Percentiles rank a stretch among this genome's conserved stretches.
Conservation (phyloP, 2,329 filamentous ascomycete species). For the Beauveria sp. region DNA sequence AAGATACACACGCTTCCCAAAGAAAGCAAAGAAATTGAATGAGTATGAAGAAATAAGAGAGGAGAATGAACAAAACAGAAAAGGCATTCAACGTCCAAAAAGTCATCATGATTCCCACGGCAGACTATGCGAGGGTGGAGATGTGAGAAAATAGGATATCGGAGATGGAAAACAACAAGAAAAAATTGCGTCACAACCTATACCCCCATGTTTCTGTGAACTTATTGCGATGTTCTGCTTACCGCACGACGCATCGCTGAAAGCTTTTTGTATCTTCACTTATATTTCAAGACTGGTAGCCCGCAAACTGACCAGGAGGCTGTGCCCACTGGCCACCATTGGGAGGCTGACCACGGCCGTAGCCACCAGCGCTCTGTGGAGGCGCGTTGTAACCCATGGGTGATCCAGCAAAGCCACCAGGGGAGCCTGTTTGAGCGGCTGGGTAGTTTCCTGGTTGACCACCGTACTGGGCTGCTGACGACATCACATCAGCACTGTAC, state of each 20-base stretch:
- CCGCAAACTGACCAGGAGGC: constrained; percentile 48
- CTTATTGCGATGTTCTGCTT: neutral
- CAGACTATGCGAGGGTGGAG: neutral
- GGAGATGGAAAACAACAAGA: constrained; percentile 14
- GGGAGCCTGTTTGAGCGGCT: constrained; percentile 49
- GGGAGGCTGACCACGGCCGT: constrained; percentile 66
- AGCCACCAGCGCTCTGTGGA: constrained; percentile 72
- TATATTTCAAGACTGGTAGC: constrained; percentile 50
- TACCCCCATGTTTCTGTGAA: constrained; percentile 4
- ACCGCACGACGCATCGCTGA: neutral
- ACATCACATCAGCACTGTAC: neutral
- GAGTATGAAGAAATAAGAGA: constrained; percentile 9
- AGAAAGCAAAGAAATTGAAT: constrained; percentile 7
- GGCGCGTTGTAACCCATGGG: constrained; percentile 61
- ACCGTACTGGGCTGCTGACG: constrained; percentile 42
- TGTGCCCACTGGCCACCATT: constrained; percentile 47
- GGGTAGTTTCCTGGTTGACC: constrained; percentile 60
- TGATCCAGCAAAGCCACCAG: constrained; percentile 55
- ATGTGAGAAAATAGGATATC: constrained; percentile 9
- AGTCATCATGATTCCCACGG: constrained; percentile 6
- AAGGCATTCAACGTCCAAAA: constrained; percentile 10
- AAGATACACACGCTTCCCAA: constrained; percentile 5
- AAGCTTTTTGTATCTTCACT: neutral
- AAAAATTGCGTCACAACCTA: constrained; percentile 6
- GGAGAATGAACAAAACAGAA: constrained; percentile 7